Conservation (phyloP, 352 stramenopile species). For the Halophytophthora polymorphica region DNA sequence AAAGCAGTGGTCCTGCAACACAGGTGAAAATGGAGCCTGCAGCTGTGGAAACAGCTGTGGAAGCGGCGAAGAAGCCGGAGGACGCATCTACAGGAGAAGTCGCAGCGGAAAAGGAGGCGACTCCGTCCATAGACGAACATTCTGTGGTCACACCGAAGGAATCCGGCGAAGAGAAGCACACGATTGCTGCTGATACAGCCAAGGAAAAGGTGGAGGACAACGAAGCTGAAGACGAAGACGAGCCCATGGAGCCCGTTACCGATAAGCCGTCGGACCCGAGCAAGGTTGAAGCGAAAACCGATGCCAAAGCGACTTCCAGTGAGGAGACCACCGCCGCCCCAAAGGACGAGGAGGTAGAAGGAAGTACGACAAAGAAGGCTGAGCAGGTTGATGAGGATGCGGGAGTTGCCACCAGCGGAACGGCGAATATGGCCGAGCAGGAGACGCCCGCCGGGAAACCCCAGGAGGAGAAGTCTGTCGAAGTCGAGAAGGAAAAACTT, state of each 20-base stretch:
- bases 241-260: not conserved
- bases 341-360: not conserved
- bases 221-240: not conserved
- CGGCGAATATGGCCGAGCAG: not conserved
- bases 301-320: not conserved
- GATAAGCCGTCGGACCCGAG: slow-evolving; percentile 1
- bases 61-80: slow-evolving; percentile 4
- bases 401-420: not conserved
- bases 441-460: not conserved
- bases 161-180: not conserved
- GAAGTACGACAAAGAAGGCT: not conserved
- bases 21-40: slow-evolving; percentile 15
- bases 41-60: not conserved
- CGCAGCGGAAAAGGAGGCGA: not conserved
- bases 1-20: not conserved
- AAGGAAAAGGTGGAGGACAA: not conserved
- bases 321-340: slow-evolving; percentile 3
- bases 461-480: slow-evolving; percentile 7
- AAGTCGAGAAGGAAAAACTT: slow-evolving; percentile 18
- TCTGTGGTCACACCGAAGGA: not conserved
- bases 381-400: too few species aligned
- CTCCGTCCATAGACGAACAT: not conserved
- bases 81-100: not conserved
- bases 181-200: not conserved
- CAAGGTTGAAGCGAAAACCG: not conserved